Percentiles rank a stretch among this genome's conserved stretches.
Evolutionary conservation across 441 rosid species (phyloP).

Genomic region (Gossypium laxum): DNA sequence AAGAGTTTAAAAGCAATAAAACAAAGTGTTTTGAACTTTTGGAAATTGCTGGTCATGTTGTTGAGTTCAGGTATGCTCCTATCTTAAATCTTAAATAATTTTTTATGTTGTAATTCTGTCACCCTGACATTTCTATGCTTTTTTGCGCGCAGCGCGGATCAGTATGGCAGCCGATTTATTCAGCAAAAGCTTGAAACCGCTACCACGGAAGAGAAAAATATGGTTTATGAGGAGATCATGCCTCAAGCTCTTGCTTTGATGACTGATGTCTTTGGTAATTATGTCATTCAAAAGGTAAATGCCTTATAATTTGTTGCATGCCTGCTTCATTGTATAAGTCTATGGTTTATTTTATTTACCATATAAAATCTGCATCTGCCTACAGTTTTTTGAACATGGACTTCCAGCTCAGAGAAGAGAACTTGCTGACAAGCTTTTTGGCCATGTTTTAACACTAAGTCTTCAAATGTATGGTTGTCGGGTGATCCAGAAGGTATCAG

Average conservation of each 20-base stretch:
- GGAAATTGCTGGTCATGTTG: slow-evolving; percentile 69
- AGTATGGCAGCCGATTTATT: slow-evolving; percentile 81
- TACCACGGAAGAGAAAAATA: slow-evolving; percentile 59
- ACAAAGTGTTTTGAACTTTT: slow-evolving; percentile 62
- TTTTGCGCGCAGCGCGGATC: slow-evolving; percentile 53
- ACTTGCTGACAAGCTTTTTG: slow-evolving; percentile 51
- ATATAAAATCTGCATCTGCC: not conserved
- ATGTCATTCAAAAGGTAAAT: slow-evolving; percentile 78
- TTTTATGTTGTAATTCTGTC: not conserved
- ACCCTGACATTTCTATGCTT: not conserved
- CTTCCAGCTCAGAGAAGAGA: slow-evolving; percentile 64
- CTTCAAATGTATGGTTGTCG: slow-evolving; percentile 88
- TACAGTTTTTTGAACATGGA: slow-evolving; percentile 81
- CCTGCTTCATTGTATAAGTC: not conserved
- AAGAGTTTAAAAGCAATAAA: slow-evolving; percentile 77
- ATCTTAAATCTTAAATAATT: not conserved
- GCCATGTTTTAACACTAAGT: slow-evolving; percentile 58
- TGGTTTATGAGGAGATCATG: slow-evolving; percentile 76
- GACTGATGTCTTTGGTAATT: slow-evolving; percentile 89
- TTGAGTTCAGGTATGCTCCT: slow-evolving; percentile 62
- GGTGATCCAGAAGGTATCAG: slow-evolving; percentile 69
- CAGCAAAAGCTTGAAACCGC: slow-evolving; percentile 88
- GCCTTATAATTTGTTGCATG: not conserved
- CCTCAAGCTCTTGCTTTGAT: slow-evolving; percentile 66
- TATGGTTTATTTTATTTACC: not conserved